A percentile compares a stretch with the other conserved stretches of the same genome.
These are phyloP conservation scores for Colletotrichum sp. DNA, from an alignment of 2,329 filamentous ascomycete genomes.

Conservation along the genomic window DNA sequence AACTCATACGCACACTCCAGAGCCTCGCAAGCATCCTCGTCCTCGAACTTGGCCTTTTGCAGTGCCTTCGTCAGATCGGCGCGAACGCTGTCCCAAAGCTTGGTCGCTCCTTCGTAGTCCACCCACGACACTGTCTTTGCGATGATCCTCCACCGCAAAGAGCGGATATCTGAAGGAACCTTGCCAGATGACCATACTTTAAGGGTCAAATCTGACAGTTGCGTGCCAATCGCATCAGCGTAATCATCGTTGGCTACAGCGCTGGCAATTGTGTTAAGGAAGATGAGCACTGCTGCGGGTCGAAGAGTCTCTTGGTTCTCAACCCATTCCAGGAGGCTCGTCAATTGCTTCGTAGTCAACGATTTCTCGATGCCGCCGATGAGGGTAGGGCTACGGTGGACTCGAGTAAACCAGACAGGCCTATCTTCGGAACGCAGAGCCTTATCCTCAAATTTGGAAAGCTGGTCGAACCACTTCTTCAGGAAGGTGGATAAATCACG, in stretches of 20 bases:
- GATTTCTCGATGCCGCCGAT: conserved; percentile 41
- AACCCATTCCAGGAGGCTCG: conserved; percentile 48
- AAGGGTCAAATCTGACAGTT: conserved; percentile 40
- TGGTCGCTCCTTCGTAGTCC: conserved; percentile 29
- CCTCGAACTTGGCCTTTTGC: conserved; percentile 34
- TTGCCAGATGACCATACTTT: conserved; percentile 28
- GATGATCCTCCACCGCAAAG: conserved; percentile 47
- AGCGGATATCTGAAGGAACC: conserved; percentile 32
- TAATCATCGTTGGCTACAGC: conserved; percentile 47
- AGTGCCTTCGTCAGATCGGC: conserved; percentile 37
- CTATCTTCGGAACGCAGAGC: conserved; percentile 9
- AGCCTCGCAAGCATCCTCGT: conserved; percentile 43
- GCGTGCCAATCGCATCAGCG: conserved; percentile 44
- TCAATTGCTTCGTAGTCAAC: conserved; percentile 49
- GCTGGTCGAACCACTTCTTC: conserved; percentile 50
- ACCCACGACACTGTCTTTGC: conserved; percentile 41
- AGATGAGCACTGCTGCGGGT: conserved; percentile 41
- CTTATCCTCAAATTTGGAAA: conserved; percentile 36
- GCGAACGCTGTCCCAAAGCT: conserved; percentile 38
- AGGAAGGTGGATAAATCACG: conserved; percentile 52
- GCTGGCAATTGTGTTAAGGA: conserved; percentile 47
- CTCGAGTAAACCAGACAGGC: conserved; percentile 30
- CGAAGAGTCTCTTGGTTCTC: conserved; percentile 33
- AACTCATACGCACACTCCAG: conserved; percentile 43
- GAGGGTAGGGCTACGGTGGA: conserved; percentile 7